Base-by-base conservation (phyloP, 1,284 basidiomycete genomes). In the Naganishia sp. region DNA sequence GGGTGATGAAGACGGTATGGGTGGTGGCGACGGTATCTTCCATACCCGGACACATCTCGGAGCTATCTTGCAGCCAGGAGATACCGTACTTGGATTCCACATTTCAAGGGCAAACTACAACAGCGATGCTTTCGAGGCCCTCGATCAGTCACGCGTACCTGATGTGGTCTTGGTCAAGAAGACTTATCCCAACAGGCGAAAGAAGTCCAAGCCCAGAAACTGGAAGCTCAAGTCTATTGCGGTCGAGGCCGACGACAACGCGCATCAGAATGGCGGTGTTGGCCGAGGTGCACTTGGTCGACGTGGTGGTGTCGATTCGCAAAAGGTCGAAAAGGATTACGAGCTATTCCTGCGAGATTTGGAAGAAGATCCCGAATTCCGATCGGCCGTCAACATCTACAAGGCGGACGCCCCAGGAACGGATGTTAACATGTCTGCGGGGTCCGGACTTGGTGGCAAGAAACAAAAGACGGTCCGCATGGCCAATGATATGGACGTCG, bases 11-110 rank as follows among this genome's bases (percentile, higher is more conserved):
- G 57, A 80, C 70, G 78, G 77, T 5, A 79, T 79, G 73, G 81
- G 80, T 39, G 71, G 77, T 75, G 71, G 82, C 79, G 78, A 93
- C 73, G 90, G 90, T 70, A 96, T 97, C 72, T 94, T 88, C 82
- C 94, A 98, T 81, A 95, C 94, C 15, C 90, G 94, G 45, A 98
- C 95, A 16, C 95, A 99, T 75, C 87, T 99, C 49, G 96, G 96
- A 56, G 89, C 86, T 16, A 92, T 99, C 73, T 84, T 99, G 25
- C 94, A 98, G 77, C 94, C 95, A 0, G 96, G 95, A 23, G 96
- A 99, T 79, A 88, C 92, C 0, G 94, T 86, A 25, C 82, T 97
- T 68, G 95, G 95, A 4, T 99, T 93, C 83, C 87, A 92, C 79
- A 84, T 99, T 66, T 88, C 88, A 21, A 86, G 89, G 69, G 83